A percentile compares a stretch with the other conserved stretches of the same genome.
Evolutionary conservation across 768 basidiomycete genomes (phyloP).

Genomic region (Agaricus sinodeliciosus): DNA sequence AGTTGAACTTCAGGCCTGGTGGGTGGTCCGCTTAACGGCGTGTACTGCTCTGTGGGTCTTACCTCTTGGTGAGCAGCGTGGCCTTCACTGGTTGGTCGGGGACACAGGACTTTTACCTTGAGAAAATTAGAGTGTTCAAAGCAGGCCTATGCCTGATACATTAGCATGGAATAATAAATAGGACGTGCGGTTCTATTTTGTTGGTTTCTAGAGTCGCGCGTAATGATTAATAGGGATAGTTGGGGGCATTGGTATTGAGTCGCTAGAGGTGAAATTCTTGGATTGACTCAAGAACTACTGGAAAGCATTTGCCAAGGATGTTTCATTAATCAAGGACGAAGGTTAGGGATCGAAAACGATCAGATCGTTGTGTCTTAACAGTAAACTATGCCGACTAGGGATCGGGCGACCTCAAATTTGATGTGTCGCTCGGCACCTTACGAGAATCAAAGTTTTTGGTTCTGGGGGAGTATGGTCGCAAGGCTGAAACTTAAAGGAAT

Average conservation of each 20-base stretch:
- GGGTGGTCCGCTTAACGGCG: constrained; percentile 58
- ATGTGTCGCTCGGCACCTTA: constrained; percentile 76
- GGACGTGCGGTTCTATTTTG: constrained; percentile 75
- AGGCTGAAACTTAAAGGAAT: constrained; percentile 78
- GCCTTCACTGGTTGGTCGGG: constrained; percentile 61
- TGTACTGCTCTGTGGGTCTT: constrained; percentile 63
- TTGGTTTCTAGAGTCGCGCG: constrained; percentile 78
- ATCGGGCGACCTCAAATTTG: constrained; percentile 61
- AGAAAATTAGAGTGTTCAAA: constrained; percentile 83
- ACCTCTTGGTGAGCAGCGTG: constrained; percentile 69
- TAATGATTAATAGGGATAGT: constrained; percentile 82
- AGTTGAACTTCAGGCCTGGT: constrained; percentile 40
- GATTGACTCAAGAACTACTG: constrained; percentile 77
- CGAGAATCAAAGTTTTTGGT: constrained; percentile 88
- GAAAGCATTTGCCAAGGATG: constrained; percentile 51
- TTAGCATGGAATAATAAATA: constrained; percentile 83
- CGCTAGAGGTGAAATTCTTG: constrained; percentile 85
- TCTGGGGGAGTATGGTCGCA: constrained; percentile 43
- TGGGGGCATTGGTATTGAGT: constrained; percentile 78
- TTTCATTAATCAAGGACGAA: constrained; percentile 57
- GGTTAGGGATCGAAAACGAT: constrained; percentile 69
- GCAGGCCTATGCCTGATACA: constrained; percentile 73
- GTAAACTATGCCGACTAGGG: constrained; percentile 81
- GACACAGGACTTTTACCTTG: constrained; percentile 78
- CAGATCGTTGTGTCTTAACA: constrained; percentile 81